Conservation (phyloP, 495 filamentous ascomycete species). For the Niebla homalea region DNA sequence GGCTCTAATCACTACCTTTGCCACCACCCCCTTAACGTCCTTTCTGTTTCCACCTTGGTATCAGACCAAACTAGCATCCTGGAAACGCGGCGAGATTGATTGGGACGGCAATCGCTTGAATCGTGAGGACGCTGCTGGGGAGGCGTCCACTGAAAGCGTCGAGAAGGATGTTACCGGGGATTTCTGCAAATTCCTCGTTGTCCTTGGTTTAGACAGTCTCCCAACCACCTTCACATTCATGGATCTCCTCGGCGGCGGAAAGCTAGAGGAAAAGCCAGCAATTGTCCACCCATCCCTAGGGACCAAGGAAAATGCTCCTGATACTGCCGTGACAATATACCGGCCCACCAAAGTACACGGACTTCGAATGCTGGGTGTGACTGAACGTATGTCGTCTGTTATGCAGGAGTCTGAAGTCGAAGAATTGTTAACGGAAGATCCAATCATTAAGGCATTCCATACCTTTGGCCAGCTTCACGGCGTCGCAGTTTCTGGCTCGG, state of each 20-base stretch:
- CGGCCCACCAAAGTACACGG: slow-evolving; percentile 69
- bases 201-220: slow-evolving; percentile 80
- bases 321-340: slow-evolving; percentile 2
- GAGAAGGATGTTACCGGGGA: slow-evolving; percentile 24
- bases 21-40: slow-evolving; percentile 72
- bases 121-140: slow-evolving; percentile 19
- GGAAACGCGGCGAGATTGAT: slow-evolving; percentile 84
- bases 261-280: slow-evolving; percentile 21
- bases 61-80: slow-evolving; percentile 80
- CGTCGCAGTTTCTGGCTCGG: slow-evolving; percentile 66
- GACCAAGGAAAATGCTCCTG: slow-evolving; percentile 1
- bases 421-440: slow-evolving; percentile 63
- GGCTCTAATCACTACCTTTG: slow-evolving; percentile 84
- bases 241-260: slow-evolving; percentile 54
- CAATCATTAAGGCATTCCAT: slow-evolving; percentile 82
- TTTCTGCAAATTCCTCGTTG: slow-evolving; percentile 42
- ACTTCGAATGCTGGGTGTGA: slow-evolving; percentile 73
- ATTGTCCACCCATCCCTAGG: slow-evolving; percentile 30
- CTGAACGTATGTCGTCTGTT: slow-evolving; percentile 84
- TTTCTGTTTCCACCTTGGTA: slow-evolving; percentile 78
- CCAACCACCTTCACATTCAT: slow-evolving; percentile 78
- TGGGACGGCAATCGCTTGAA: slow-evolving; percentile 63
- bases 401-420: slow-evolving; percentile 86
- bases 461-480: slow-evolving; percentile 79
- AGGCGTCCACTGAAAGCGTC: slow-evolving; percentile 24